Percentiles rank a stretch among this genome's conserved stretches.
Conservation (phyloP, 2,329 filamentous ascomycete species). For the Elsinoe arachidis region DNA sequence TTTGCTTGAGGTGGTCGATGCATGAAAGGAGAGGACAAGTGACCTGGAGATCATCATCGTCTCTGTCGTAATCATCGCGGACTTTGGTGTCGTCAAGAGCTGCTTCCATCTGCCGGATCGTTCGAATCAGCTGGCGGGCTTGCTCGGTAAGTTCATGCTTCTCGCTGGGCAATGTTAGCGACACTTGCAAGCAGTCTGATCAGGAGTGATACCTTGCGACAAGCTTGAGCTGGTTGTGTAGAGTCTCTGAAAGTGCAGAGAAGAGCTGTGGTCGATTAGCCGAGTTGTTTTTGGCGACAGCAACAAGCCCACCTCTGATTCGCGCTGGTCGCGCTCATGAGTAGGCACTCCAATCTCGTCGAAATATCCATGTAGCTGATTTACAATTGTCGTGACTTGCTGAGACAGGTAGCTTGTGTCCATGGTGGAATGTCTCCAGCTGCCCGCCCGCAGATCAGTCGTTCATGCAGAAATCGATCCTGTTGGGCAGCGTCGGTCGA, state of each 20-base stretch:
- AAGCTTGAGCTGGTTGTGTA: conserved; percentile 78
- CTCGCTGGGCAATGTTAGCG: conserved; percentile 44
- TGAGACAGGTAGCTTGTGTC: conserved; percentile 88
- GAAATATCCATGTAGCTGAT: conserved; percentile 86
- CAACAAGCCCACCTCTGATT: conserved; percentile 63
- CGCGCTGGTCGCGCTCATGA: conserved; percentile 84
- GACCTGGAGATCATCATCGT: conserved; percentile 62
- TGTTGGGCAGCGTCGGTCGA: background rate
- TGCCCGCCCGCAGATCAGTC: conserved; percentile 17
- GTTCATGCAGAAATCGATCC: background rate
- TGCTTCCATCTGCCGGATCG: conserved; percentile 86
- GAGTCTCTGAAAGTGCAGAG: conserved; percentile 77
- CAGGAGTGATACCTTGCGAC: conserved; percentile 54
- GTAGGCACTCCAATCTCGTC: conserved; percentile 94
- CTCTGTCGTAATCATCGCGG: conserved; percentile 54
- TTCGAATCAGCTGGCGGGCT: conserved; percentile 72
- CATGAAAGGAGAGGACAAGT: conserved; percentile 78
- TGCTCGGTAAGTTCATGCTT: conserved; percentile 89
- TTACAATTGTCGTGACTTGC: conserved; percentile 90
- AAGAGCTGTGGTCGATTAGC: conserved; percentile 58
- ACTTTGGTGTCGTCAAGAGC: conserved; percentile 71
- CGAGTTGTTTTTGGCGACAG: conserved; percentile 7
- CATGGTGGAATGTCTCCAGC: conserved; percentile 45
- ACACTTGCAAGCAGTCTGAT: background rate
- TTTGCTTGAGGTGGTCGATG: conserved; percentile 72